These are phyloP conservation scores for Chlorella ohadii DNA, from an alignment of 139 green algal genomes.

Conservation along the genomic window DNA sequence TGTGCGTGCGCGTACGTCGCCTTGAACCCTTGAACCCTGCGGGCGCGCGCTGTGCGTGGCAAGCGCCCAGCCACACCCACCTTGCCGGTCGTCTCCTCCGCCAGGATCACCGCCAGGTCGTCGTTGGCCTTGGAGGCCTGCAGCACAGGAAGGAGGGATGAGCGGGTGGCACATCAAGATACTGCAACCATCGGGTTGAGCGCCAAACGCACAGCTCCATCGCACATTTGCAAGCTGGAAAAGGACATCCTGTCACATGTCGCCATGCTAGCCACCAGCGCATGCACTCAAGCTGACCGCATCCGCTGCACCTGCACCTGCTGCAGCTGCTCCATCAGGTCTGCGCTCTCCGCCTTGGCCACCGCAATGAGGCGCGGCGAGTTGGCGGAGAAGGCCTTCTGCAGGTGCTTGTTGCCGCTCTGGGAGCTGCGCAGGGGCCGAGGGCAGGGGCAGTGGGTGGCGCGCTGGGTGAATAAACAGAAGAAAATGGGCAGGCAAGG, in stretches of 20 bases:
- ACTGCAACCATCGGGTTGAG: too few species aligned
- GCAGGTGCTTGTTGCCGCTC: conserved; percentile 24
- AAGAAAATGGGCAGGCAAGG: too few species aligned
- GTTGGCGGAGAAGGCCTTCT: conserved; percentile 35
- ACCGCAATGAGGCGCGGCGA: conserved; percentile 35
- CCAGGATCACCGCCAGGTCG: conserved; percentile 31
- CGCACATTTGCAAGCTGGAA: too few species aligned
- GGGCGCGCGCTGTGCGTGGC: too few species aligned
- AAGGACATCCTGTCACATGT: too few species aligned
- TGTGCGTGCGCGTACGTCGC: too few species aligned
- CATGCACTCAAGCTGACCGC: too few species aligned
- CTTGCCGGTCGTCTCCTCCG: background rate
- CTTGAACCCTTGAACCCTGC: too few species aligned
- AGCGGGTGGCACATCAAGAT: too few species aligned
- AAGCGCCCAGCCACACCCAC: background rate
- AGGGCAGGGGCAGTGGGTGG: background rate
- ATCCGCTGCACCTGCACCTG: background rate
- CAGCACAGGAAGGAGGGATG: too few species aligned
- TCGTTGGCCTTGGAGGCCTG: conserved; percentile 30
- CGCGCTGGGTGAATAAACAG: background rate
- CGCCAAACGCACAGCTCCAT: too few species aligned
- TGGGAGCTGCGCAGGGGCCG: background rate
- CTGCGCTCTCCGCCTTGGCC: conserved; percentile 1
- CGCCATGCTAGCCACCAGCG: too few species aligned
- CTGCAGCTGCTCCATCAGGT: conserved; percentile 21